phyloP scores from a whole-genome alignment of 192 early-diverging fungal genomes.

The Gaertneriomyces sp. region DNA sequence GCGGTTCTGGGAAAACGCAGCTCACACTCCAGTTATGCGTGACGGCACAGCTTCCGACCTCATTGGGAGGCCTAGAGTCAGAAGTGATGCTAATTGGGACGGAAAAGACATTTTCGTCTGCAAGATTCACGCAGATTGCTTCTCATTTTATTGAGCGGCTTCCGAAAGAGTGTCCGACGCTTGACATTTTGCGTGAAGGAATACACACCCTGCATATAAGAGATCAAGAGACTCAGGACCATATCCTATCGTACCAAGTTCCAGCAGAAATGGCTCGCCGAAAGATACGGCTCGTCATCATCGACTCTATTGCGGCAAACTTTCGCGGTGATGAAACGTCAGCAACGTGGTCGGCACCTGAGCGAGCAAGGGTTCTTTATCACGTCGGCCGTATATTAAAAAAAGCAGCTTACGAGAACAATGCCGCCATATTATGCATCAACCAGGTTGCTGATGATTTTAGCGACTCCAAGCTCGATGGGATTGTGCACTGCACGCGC shows the following conservation, averaged over 20 bases:
- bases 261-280: constrained; percentile 54
- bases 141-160: constrained; percentile 5
- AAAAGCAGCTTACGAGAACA: constrained; percentile 56
- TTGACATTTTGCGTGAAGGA: constrained; percentile 31
- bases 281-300: constrained; percentile 66
- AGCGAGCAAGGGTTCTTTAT: constrained; percentile 52
- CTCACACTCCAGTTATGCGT: constrained; percentile 78
- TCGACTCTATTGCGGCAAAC: constrained; percentile 83
- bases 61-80: constrained; percentile 56
- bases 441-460: constrained; percentile 72
- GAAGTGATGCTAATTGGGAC: constrained; percentile 55
- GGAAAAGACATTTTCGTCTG: constrained; percentile 66
- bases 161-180: constrained; percentile 16
- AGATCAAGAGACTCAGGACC: constrained; percentile 67
- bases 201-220: constrained; percentile 68
- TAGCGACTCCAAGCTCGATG: too few relatives aligned
- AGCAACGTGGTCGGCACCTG: not conserved
- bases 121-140: constrained; percentile 54
- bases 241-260: constrained; percentile 71
- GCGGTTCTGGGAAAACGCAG: constrained; percentile 82
- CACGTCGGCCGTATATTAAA: constrained; percentile 63
- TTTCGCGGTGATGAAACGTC: constrained; percentile 54
- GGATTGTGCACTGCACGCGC: not conserved
- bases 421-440: constrained; percentile 67
- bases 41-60: constrained; percentile 59